phyloP scores from a whole-genome alignment of 331 rosid species.

The Quercus tomentella region DNA sequence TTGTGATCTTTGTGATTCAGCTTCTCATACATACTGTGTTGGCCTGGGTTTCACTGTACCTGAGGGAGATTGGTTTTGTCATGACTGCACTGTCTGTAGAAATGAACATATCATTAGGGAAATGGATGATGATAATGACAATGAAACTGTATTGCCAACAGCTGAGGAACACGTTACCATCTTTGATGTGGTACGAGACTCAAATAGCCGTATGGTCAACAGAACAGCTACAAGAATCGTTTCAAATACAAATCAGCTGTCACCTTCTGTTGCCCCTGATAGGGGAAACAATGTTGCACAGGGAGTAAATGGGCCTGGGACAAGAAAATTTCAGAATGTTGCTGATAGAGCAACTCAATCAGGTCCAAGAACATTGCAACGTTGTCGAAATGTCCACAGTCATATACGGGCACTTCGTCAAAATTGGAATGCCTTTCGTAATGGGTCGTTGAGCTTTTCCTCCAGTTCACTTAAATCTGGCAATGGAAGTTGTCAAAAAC shows the following conservation, averaged over 20 bases:
- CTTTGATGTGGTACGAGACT: conserved; percentile 29
- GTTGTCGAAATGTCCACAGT: conserved; percentile 39
- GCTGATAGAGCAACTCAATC: conserved; percentile 4
- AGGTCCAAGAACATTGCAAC: conserved; percentile 40
- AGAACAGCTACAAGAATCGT: conserved; percentile 15
- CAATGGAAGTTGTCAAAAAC: conserved; percentile 18
- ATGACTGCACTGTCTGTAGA: conserved; percentile 43
- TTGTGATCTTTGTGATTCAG: conserved; percentile 69
- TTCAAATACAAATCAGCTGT: conserved; percentile 10
- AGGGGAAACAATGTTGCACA: conserved; percentile 19
- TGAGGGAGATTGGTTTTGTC: conserved; percentile 90
- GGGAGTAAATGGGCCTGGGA: conserved; percentile 7
- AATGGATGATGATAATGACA: background rate
- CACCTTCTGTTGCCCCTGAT: conserved; percentile 23
- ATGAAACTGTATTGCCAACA: conserved; percentile 1
- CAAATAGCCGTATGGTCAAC: conserved; percentile 13
- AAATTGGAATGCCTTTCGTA: conserved; percentile 66
- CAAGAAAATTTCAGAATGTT: background rate
- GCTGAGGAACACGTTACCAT: conserved; percentile 14
- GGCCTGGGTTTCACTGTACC: conserved; percentile 72
- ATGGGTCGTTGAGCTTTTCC: conserved; percentile 54
- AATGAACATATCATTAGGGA: conserved; percentile 21
- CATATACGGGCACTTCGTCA: conserved; percentile 47
- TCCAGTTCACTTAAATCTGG: conserved; percentile 32
- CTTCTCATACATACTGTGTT: conserved; percentile 76